Conservation (phyloP, 345 rosid genomes). For the Populus simonii region DNA sequence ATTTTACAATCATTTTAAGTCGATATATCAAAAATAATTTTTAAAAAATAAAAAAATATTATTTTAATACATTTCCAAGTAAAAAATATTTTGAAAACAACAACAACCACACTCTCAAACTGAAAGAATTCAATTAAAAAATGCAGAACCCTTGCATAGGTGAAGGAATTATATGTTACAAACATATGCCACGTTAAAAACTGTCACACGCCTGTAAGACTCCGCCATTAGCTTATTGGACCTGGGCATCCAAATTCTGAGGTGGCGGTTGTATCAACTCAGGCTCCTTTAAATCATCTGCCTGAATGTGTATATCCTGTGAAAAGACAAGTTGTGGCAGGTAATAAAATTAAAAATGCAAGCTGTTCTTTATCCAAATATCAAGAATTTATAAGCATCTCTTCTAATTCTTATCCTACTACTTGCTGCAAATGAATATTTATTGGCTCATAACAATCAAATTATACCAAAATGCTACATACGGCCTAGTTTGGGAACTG, state of each 20-base stretch:
- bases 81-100: too few species aligned
- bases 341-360: neutral
- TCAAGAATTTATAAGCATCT: neutral
- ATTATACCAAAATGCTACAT: neutral
- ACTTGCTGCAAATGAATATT: too few species aligned
- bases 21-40: too few species aligned
- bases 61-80: too few species aligned
- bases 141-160: slow-evolving; percentile 11
- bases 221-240: slow-evolving; percentile 25
- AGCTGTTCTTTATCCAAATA: neutral
- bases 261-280: slow-evolving; percentile 60
- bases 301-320: slow-evolving; percentile 60
- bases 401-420: neutral
- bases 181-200: slow-evolving; percentile 1
- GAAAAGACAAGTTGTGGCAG: neutral
- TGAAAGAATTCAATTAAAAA: neutral
- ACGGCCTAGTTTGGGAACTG: neutral
- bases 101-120: too few species aligned
- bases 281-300: slow-evolving; percentile 62
- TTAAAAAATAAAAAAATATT: too few species aligned
- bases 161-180: slow-evolving; percentile 22
- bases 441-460: neutral
- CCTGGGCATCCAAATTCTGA: slow-evolving; percentile 46
- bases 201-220: neutral
- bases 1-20: too few species aligned